phyloP scores from a whole-genome alignment of 805 yeast genomes.

The Monosporozyma solicola region DNA sequence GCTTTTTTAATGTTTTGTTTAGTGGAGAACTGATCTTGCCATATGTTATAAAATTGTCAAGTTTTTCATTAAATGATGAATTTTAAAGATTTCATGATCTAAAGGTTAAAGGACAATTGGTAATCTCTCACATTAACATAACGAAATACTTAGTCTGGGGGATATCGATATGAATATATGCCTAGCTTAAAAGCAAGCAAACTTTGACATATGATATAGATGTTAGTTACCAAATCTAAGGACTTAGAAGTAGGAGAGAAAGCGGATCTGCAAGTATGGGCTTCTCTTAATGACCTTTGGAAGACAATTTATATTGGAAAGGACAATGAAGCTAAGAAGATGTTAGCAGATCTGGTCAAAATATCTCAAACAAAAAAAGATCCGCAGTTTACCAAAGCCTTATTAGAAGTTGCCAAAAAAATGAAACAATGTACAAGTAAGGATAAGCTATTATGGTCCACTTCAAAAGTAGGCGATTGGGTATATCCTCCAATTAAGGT shows the following conservation, averaged over 20 bases:
- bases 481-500: constrained; percentile 23
- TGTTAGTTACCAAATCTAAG: not conserved
- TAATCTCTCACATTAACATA: too few species aligned
- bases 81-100: not conserved
- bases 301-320: constrained; percentile 1
- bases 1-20: not conserved
- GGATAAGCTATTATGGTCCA: constrained; percentile 19
- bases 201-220: not conserved
- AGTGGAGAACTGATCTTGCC: not conserved
- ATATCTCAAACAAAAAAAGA: constrained; percentile 8
- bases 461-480: constrained; percentile 12
- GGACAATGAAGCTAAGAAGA: not conserved
- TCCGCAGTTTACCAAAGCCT: constrained; percentile 7
- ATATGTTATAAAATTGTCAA: not conserved
- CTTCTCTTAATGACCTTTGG: constrained; percentile 6
- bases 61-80: not conserved
- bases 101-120: not conserved
- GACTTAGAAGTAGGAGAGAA: not conserved
- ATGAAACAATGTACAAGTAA: constrained; percentile 5
- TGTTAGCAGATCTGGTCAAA: not conserved
- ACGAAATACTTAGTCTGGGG: not conserved
- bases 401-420: constrained; percentile 11
- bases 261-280: constrained; percentile 3
- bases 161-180: not conserved
- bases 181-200: not conserved